Conservation (phyloP, 2,329 filamentous ascomycete species). For the Colletotrichum musae region DNA sequence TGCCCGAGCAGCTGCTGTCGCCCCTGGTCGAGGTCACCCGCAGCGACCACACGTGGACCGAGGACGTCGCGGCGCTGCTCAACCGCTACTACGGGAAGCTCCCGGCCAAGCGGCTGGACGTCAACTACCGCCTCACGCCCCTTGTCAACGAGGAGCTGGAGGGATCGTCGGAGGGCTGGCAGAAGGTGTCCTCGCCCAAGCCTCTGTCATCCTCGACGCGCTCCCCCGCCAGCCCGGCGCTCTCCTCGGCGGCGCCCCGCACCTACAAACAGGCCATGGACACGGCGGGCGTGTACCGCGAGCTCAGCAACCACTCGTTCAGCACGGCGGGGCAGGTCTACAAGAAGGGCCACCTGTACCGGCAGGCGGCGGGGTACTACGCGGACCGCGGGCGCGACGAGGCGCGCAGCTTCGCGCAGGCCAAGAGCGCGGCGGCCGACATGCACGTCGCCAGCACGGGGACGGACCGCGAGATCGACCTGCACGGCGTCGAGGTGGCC, state of each 20-base stretch:
- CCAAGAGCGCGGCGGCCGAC: conserved; percentile 79
- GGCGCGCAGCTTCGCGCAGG: conserved; percentile 68
- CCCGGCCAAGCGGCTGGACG: conserved; percentile 52
- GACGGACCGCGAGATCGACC: conserved; percentile 73
- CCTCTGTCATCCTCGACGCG: conserved; percentile 19
- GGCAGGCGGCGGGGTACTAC: conserved; percentile 83
- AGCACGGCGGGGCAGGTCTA: conserved; percentile 58
- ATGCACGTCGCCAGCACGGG: conserved; percentile 79
- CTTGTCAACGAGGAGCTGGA: conserved; percentile 51
- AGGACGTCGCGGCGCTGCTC: conserved; percentile 59
- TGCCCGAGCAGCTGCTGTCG: conserved; percentile 60
- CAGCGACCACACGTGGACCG: conserved; percentile 47
- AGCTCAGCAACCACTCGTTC: conserved; percentile 50
- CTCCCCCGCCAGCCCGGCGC: conserved; percentile 27
- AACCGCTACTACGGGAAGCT: conserved; percentile 60
- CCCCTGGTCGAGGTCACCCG: conserved; percentile 58
- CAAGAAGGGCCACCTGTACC: conserved; percentile 74
- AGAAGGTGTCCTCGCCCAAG: conserved; percentile 24
- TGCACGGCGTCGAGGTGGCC: conserved; percentile 86
- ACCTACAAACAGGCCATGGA: conserved; percentile 42
- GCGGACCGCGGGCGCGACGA: conserved; percentile 78
- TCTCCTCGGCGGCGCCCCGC: not conserved
- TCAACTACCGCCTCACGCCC: conserved; percentile 57
- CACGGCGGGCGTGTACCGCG: conserved; percentile 46
- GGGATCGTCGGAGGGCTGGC: conserved; percentile 35